Percentiles rank a stretch among this genome's conserved stretches.
phyloP scores from a whole-genome alignment of 345 rosid genomes.

The Brassica napus region DNA sequence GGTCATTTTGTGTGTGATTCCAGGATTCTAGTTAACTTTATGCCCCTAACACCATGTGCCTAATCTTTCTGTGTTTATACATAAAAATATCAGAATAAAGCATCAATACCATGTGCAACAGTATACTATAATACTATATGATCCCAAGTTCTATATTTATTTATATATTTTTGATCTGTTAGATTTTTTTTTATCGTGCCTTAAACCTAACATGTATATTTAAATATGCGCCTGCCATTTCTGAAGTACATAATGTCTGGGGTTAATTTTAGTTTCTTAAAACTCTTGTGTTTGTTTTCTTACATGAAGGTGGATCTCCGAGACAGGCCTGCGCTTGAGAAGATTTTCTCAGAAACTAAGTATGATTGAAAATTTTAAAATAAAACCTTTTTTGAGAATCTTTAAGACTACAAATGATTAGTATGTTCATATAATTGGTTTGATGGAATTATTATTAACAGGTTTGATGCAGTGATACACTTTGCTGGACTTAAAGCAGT shows the following conservation, averaged over 20 bases:
- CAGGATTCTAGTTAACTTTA: slow-evolving; percentile 11
- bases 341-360: slow-evolving; percentile 66
- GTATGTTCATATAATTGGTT: slow-evolving; percentile 22
- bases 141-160: background rate
- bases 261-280: background rate
- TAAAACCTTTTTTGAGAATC: background rate
- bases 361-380: slow-evolving; percentile 30
- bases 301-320: slow-evolving; percentile 79
- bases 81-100: slow-evolving; percentile 13
- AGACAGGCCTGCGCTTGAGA: slow-evolving; percentile 76
- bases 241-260: slow-evolving; percentile 3
- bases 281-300: background rate
- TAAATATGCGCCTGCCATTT: background rate
- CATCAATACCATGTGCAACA: slow-evolving; percentile 32
- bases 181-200: background rate
- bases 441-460: slow-evolving; percentile 34
- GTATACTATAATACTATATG: slow-evolving; percentile 11
- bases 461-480: slow-evolving; percentile 96
- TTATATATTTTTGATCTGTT: slow-evolving; percentile 4
- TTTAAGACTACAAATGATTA: slow-evolving; percentile 3
- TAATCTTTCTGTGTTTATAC: background rate
- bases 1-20: slow-evolving; percentile 18
- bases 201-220: background rate
- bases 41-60: slow-evolving; percentile 25
- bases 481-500: slow-evolving; percentile 99